A percentile compares a stretch with the other conserved stretches of the same genome.
phyloP scores from a whole-genome alignment of 2,329 filamentous ascomycete genomes.

The Trichoderma sp. region DNA sequence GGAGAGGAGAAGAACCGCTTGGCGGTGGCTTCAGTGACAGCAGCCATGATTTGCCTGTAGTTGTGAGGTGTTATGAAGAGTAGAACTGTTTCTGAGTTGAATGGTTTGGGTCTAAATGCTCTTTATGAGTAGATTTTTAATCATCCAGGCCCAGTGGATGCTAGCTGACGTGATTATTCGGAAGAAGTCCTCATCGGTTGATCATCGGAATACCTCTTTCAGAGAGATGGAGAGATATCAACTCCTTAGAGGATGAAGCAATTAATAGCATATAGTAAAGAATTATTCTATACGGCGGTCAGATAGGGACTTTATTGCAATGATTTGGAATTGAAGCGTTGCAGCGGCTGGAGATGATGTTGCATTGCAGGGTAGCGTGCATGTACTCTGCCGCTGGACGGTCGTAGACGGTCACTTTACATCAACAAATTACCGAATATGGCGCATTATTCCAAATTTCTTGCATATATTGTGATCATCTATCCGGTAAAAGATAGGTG shows the following conservation, averaged over 20 bases:
- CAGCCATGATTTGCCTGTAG: slow-evolving; percentile 28
- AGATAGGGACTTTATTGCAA: no score
- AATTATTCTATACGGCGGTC: background rate
- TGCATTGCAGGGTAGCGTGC: background rate
- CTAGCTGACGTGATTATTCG: slow-evolving; percentile 22
- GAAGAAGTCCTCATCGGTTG: slow-evolving; percentile 19
- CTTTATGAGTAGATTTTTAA: background rate
- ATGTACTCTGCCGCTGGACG: background rate
- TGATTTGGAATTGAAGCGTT: background rate
- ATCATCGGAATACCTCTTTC: slow-evolving; percentile 10
- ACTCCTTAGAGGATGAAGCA: background rate
- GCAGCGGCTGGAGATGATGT: background rate
- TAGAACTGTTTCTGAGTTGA: background rate
- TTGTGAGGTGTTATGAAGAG: background rate
- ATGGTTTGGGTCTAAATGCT: background rate
- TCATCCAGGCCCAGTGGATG: background rate
- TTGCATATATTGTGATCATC: background rate
- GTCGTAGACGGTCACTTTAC: background rate
- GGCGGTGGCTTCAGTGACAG: slow-evolving; percentile 69
- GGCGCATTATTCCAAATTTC: background rate
- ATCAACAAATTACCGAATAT: background rate
- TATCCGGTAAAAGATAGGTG: background rate
- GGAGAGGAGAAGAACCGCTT: slow-evolving; percentile 79
- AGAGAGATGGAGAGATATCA: background rate
- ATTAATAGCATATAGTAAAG: no score